Conservation (phyloP, 306 rosid genomes). For the Prunus salicina region DNA sequence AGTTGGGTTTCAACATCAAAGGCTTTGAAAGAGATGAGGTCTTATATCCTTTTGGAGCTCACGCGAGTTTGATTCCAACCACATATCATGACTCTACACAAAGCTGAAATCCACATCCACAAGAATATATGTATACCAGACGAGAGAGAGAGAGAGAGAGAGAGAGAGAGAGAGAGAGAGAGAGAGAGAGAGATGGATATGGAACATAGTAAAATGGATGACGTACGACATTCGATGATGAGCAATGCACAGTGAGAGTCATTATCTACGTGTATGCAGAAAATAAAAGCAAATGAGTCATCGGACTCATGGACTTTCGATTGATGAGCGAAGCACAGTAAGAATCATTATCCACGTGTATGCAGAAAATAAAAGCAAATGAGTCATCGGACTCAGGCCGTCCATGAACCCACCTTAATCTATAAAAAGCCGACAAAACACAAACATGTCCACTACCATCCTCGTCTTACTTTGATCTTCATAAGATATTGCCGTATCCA, state of each 20-base stretch:
- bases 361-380: not conserved
- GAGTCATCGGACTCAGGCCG: not conserved
- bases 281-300: not conserved
- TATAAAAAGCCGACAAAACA: conserved; percentile 22
- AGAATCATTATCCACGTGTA: conserved; percentile 26
- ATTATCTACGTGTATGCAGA: conserved; percentile 18
- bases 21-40: not conserved
- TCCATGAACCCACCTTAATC: not conserved
- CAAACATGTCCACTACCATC: conserved; percentile 31
- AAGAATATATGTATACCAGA: not conserved
- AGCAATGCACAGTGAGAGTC: conserved; percentile 22
- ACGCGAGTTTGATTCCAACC: conserved; percentile 5
- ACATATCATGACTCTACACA: not conserved
- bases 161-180: not conserved
- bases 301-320: not conserved
- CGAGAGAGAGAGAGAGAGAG: not conserved
- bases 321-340: conserved; percentile 15
- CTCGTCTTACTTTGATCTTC: conserved; percentile 7
- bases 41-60: not conserved
- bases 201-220: not conserved
- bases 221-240: not conserved
- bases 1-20: not conserved
- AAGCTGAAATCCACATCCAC: not conserved
- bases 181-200: not conserved
- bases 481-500: conserved; percentile 17